Conservation (phyloP, 768 basidiomycete species). For the Mrakia blollopis region DNA sequence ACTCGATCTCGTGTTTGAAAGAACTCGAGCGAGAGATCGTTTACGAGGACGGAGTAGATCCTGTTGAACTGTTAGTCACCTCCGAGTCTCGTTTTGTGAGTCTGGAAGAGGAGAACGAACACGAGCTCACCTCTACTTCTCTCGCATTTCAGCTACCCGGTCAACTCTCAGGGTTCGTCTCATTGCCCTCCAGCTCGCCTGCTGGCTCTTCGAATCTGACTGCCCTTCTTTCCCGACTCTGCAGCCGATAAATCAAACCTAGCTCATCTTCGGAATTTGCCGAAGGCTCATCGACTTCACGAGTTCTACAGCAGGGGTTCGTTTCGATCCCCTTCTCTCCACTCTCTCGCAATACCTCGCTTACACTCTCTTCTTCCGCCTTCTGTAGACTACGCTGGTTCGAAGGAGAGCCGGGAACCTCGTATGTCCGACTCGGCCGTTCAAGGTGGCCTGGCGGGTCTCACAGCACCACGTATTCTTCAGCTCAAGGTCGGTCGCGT, state of each 20-base stretch:
- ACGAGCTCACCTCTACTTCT: background rate
- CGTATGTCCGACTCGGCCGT: background rate
- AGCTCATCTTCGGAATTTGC: background rate
- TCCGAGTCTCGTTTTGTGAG: too few species aligned
- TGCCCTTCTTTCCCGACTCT: background rate
- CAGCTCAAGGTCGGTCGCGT: slow-evolving; percentile 74
- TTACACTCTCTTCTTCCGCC: background rate
- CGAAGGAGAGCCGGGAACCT: background rate
- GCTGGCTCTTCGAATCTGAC: background rate
- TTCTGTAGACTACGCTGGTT: background rate
- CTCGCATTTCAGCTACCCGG: background rate
- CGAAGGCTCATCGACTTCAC: background rate
- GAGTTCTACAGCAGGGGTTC: slow-evolving; percentile 7
- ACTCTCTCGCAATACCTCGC: background rate
- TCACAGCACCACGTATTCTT: slow-evolving; percentile 44
- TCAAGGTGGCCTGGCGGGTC: background rate
- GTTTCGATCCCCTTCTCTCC: background rate
- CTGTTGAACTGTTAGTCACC: slow-evolving; percentile 76
- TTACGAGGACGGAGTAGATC: slow-evolving; percentile 74
- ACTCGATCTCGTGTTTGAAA: slow-evolving; percentile 66
- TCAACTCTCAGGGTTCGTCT: background rate
- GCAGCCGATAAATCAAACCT: background rate
- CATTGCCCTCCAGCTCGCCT: background rate
- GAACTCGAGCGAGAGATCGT: slow-evolving; percentile 61
- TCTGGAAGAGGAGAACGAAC: too few species aligned